These are phyloP conservation scores for Saksenaea oblongispora DNA, from an alignment of 371 early-diverging fungal species.

Conservation along the genomic window DNA sequence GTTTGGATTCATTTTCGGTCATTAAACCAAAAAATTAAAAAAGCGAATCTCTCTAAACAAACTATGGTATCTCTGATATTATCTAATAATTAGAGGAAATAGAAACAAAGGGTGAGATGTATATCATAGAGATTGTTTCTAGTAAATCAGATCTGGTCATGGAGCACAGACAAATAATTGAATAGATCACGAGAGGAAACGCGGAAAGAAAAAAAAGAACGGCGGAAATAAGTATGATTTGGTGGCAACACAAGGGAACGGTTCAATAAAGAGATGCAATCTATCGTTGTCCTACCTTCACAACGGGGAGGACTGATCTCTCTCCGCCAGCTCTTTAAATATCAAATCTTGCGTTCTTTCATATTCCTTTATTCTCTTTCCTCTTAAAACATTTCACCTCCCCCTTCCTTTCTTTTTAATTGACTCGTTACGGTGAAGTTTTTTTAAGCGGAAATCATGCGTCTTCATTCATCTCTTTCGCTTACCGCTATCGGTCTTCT, in stretches of 20 bases:
- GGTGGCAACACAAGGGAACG: constrained; percentile 18
- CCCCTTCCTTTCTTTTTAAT: constrained; percentile 16
- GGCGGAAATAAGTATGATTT: constrained; percentile 17
- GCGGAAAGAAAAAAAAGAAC: constrained; percentile 16
- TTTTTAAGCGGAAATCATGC: constrained; percentile 11
- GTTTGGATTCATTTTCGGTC: constrained; percentile 7
- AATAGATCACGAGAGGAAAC: constrained; percentile 11
- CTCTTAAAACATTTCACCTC: background rate
- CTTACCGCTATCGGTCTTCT: constrained; percentile 25
- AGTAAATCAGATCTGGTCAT: background rate
- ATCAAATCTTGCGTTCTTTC: constrained; percentile 20
- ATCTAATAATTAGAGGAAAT: background rate
- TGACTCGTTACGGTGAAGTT: constrained; percentile 8
- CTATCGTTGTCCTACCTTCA: constrained; percentile 26
- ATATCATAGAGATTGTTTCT: background rate
- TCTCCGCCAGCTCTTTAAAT: constrained; percentile 12
- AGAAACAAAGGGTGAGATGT: background rate
- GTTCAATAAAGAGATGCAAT: constrained; percentile 30
- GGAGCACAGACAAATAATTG: background rate
- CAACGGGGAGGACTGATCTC: constrained; percentile 3
- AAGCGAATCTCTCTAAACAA: background rate
- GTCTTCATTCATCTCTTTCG: constrained; percentile 17
- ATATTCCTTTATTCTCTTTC: constrained; percentile 6
- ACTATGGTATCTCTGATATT: background rate
- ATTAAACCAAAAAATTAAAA: constrained; percentile 5